Evolutionary conservation across 768 basidiomycete genomes (phyloP).

Genomic region (Glaciozyma martinii): DNA sequence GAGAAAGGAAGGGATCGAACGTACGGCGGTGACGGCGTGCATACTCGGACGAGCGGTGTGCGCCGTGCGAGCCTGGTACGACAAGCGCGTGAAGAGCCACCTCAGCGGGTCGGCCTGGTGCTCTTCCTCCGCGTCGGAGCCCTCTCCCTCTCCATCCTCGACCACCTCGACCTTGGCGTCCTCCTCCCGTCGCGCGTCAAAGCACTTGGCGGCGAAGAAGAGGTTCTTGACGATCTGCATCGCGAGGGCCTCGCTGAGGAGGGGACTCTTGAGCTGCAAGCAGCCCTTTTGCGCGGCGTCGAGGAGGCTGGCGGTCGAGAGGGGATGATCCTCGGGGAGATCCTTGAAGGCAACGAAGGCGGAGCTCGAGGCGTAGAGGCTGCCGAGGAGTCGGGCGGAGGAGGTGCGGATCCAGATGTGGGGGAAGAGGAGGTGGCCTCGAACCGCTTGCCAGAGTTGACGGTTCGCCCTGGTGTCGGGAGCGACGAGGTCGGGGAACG

Average conservation of each 20-base stretch:
- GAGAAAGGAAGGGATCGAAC: conserved; percentile 1
- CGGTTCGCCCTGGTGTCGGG: conserved; percentile 7
- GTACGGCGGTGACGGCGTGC: conserved; percentile 26
- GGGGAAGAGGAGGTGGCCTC: conserved; percentile 67
- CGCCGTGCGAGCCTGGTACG: conserved; percentile 49
- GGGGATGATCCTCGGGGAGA: conserved; percentile 42
- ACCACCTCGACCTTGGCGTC: conserved; percentile 37
- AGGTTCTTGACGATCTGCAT: conserved; percentile 86
- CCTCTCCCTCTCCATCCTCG: conserved; percentile 37
- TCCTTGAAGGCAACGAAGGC: conserved; percentile 36
- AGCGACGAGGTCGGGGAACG: conserved; percentile 46
- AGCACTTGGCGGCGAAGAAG: conserved; percentile 84
- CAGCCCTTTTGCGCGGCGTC: conserved; percentile 65
- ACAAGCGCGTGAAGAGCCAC: conserved; percentile 91
- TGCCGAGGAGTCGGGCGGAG: conserved; percentile 64
- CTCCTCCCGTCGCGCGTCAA: conserved; percentile 42
- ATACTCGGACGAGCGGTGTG: conserved; percentile 32
- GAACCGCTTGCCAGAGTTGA: conserved; percentile 54
- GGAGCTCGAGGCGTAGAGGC: conserved; percentile 50
- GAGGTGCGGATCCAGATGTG: conserved; percentile 90
- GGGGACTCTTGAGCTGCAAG: conserved; percentile 68
- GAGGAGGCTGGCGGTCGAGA: conserved; percentile 49
- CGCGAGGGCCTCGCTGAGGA: conserved; percentile 61
- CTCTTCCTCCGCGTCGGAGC: conserved; percentile 31
- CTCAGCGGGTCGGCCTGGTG: conserved; percentile 52